Evolutionary conservation across 306 rosid species (phyloP), one percentile per base, ranked within the genome.

Genomic region (Pyrus bretschneideri): DNA sequence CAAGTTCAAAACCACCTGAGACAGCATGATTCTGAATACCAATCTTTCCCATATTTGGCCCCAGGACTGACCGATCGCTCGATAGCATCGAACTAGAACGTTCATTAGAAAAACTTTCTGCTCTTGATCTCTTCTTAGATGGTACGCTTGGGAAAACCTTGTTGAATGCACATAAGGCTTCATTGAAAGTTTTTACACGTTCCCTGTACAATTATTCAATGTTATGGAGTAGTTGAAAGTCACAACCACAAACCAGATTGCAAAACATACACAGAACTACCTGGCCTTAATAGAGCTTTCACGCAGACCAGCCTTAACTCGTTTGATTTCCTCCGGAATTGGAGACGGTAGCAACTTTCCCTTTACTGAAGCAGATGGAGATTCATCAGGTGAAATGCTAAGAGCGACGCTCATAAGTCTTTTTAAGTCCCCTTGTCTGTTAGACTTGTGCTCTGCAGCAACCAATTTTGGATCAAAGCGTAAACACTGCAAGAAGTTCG

Each of bases 121-220:
- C 84, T 75, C 99, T 91, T 42, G 99, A 95, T 85, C 99, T 95
- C 90, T 95, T 95, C 85, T 95, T 95, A 63, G 95, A 89, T 76
- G 89, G 89, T 65, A 90, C 65, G 59, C 88, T 85, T 27, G 97
- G 97, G 87, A 95, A 95, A 83, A 83, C 81, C 74, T 89, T 87
- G 84, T 95, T 87, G 79, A 95, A 95, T 30, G 81, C 91, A 46
- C 87, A 89, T 76, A 95, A 82, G 57, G 97, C 92, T 40, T 95
- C 97, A n/a, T 33, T 82, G 86, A 95, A 89, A 85, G 83, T 76
- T 79, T 95, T 92, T 75, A 54, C 42, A 27, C 97, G 99, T 38
- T 88, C 88, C 96, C 99, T 95, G 91, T 84, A 68, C 74, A 87
- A 82, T 74, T 74, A 76, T 67, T 45, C 69, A 70, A 76, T 75